Evolutionary conservation across 2,329 filamentous ascomycete species (phyloP).

Genomic region (Ophiostoma piceae): DNA sequence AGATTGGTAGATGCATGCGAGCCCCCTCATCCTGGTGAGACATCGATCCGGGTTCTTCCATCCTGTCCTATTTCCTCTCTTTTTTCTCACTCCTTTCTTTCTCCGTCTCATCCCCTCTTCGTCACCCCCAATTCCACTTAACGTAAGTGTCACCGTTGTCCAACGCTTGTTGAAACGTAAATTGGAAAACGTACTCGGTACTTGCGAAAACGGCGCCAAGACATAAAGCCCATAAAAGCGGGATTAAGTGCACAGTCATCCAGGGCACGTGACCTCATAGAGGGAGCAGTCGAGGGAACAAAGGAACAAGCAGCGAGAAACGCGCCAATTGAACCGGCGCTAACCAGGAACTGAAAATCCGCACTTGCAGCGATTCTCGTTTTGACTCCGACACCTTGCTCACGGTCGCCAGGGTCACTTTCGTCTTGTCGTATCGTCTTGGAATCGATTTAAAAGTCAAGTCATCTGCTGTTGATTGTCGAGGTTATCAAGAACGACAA

Average conservation of each 20-base stretch:
- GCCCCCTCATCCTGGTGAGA: background rate
- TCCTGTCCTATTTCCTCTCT: background rate
- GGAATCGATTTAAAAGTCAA: background rate
- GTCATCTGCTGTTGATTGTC: background rate
- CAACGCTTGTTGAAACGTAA: background rate
- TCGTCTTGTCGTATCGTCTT: background rate
- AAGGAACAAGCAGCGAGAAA: background rate
- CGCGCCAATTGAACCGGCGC: slow-evolving; percentile 4
- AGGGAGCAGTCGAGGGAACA: background rate
- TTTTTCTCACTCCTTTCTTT: background rate
- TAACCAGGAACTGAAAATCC: slow-evolving; percentile 16
- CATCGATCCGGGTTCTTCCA: background rate
- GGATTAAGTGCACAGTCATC: background rate
- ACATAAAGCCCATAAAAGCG: background rate
- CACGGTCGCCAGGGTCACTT: background rate
- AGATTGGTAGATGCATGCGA: background rate
- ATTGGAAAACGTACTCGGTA: too few relatives aligned
- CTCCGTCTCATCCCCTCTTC: background rate
- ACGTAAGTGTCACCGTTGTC: background rate
- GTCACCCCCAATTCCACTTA: background rate
- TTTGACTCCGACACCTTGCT: slow-evolving; percentile 12
- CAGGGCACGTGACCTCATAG: background rate
- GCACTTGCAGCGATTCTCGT: background rate
- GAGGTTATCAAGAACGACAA: background rate
- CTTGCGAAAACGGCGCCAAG: slow-evolving; percentile 5